Conservation (phyloP, 2,329 filamentous ascomycete genomes). For the Curvularia sp. region DNA sequence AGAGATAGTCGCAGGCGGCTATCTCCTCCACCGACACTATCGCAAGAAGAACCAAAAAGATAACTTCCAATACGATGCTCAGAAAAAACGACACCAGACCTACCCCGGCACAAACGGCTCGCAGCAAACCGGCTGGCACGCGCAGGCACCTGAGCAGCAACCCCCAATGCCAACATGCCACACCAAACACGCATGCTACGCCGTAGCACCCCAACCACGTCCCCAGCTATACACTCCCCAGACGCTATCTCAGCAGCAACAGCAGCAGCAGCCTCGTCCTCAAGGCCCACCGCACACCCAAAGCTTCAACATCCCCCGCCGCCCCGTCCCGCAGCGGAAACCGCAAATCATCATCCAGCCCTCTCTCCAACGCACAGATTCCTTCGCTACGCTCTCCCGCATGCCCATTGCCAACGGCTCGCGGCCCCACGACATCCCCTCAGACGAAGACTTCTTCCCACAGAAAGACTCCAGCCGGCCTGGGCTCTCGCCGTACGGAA, state of each 20-base stretch:
- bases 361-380: conserved; percentile 40
- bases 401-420: conserved; percentile 47
- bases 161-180: conserved; percentile 17
- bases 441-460: conserved; percentile 4
- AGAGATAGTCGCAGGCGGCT: conserved; percentile 46
- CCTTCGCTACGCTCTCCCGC: conserved; percentile 43
- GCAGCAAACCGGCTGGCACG: conserved; percentile 16
- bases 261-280: conserved; percentile 24
- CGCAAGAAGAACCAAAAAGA: conserved; percentile 46
- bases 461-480: neutral
- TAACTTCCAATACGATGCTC: conserved; percentile 35
- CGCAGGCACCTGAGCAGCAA: conserved; percentile 22
- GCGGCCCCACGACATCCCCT: conserved; percentile 25
- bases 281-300: conserved; percentile 28
- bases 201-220: conserved; percentile 13
- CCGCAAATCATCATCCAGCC: conserved; percentile 40
- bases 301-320: conserved; percentile 38
- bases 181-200: conserved; percentile 38
- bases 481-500: conserved; percentile 29
- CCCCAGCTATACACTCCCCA: conserved; percentile 13
- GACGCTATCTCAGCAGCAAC: conserved; percentile 11
- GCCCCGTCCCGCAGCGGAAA: conserved; percentile 35
- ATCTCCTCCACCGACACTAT: conserved; percentile 44
- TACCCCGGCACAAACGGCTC: conserved; percentile 36
- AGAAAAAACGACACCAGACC: conserved; percentile 36